These are phyloP conservation scores for Podaxis sp. DNA, from an alignment of 768 basidiomycete species.

Conservation along the genomic window DNA sequence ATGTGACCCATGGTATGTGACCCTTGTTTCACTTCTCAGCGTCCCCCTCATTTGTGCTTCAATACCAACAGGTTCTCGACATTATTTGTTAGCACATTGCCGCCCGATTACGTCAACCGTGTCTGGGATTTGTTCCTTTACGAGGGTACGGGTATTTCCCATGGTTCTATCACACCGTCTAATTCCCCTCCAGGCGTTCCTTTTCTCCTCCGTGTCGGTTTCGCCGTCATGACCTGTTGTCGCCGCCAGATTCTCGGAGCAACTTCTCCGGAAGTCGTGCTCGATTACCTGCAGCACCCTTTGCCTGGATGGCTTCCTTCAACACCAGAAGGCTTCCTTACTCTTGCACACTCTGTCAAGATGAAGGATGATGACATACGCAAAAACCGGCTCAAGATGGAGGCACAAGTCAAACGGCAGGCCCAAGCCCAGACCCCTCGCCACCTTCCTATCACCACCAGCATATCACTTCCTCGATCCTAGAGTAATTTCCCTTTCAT, in stretches of 20 bases:
- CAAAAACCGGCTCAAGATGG: conserved; percentile 74
- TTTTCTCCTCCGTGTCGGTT: conserved; percentile 71
- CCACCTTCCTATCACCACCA: conserved; percentile 5
- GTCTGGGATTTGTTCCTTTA: conserved; percentile 84
- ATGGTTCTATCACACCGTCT: background rate
- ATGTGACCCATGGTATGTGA: conserved; percentile 59
- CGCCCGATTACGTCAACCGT: conserved; percentile 62
- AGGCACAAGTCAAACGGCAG: conserved; percentile 68
- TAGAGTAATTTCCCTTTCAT: background rate
- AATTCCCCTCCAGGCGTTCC: conserved; percentile 51
- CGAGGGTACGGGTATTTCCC: conserved; percentile 53
- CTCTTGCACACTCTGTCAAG: conserved; percentile 62
- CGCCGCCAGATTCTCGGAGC: conserved; percentile 58
- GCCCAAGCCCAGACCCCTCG: conserved; percentile 42
- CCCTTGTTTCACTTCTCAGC: background rate
- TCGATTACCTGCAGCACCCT: conserved; percentile 50
- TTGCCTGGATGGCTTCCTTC: conserved; percentile 53
- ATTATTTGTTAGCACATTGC: conserved; percentile 66
- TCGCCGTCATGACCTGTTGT: conserved; percentile 60
- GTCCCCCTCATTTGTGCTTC: background rate
- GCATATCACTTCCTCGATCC: conserved; percentile 7
- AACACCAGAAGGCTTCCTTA: conserved; percentile 58
- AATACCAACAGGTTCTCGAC: conserved; percentile 58
- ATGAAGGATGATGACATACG: conserved; percentile 78
- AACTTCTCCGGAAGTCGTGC: conserved; percentile 42